A percentile compares a stretch with the other conserved stretches of the same genome.
These are phyloP conservation scores for Penicillium robsamsonii DNA, from an alignment of 495 filamentous ascomycete genomes.

Conservation along the genomic window DNA sequence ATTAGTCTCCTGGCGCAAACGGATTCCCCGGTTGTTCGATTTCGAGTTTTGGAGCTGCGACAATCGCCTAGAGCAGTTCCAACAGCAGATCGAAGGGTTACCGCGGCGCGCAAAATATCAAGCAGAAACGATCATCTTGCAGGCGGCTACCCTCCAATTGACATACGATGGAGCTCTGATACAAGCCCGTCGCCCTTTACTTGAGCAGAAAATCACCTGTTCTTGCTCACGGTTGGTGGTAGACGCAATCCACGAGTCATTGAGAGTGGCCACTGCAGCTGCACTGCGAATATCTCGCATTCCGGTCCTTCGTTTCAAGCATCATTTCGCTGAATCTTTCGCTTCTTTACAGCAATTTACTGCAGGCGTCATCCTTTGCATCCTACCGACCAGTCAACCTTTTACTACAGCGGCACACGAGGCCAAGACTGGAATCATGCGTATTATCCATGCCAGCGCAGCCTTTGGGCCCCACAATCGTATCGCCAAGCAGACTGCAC, in stretches of 20 bases:
- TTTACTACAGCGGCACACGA: slow-evolving; percentile 20
- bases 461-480: slow-evolving; percentile 17
- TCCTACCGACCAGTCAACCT: slow-evolving; percentile 19
- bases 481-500: slow-evolving; percentile 22
- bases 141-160: slow-evolving; percentile 22
- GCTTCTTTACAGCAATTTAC: slow-evolving; percentile 22
- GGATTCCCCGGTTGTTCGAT: slow-evolving; percentile 11
- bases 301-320: slow-evolving; percentile 19
- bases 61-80: slow-evolving; percentile 9
- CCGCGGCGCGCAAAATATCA: slow-evolving; percentile 12
- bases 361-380: slow-evolving; percentile 26
- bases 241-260: slow-evolving; percentile 15
- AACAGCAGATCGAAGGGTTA: slow-evolving; percentile 7
- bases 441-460: slow-evolving; percentile 21
- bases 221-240: slow-evolving; percentile 11
- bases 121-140: slow-evolving; percentile 19
- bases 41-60: slow-evolving; percentile 15
- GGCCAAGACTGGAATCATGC: slow-evolving; percentile 20
- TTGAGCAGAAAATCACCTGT: slow-evolving; percentile 10
- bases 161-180: slow-evolving; percentile 23
- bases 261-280: slow-evolving; percentile 18
- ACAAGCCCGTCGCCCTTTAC: slow-evolving; percentile 17
- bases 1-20: slow-evolving; percentile 4
- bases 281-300: slow-evolving; percentile 24
- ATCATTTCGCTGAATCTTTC: slow-evolving; percentile 22